These are phyloP conservation scores for Alectoria sarmentosa DNA, from an alignment of 495 filamentous ascomycete genomes.

Conservation along the genomic window DNA sequence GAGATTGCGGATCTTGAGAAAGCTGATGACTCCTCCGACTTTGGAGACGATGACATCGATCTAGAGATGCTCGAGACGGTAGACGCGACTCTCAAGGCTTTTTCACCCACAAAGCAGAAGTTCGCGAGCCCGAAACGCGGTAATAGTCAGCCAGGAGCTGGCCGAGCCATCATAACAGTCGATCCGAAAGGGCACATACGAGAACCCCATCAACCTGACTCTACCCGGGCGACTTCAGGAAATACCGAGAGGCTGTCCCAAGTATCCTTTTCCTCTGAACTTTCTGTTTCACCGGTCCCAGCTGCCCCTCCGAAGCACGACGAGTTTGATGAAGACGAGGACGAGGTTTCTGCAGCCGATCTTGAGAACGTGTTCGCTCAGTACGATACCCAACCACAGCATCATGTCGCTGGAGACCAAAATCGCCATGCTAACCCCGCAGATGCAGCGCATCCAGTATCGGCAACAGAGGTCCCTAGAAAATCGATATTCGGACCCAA, in stretches of 20 bases:
- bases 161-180: not conserved
- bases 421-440: not conserved
- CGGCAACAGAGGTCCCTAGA: not conserved
- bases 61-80: slow-evolving; percentile 45
- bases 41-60: slow-evolving; percentile 55
- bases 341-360: slow-evolving; percentile 43
- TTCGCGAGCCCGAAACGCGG: not conserved
- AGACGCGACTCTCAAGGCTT: slow-evolving; percentile 23
- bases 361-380: slow-evolving; percentile 50
- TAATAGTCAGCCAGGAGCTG: not conserved
- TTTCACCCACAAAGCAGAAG: no score
- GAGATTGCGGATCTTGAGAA: slow-evolving; percentile 12
- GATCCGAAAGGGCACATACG: not conserved
- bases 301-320: slow-evolving; percentile 36
- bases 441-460: not conserved
- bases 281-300: slow-evolving; percentile 21
- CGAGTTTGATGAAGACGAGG: slow-evolving; percentile 55
- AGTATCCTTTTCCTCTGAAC: slow-evolving; percentile 1
- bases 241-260: slow-evolving; percentile 5
- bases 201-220: not conserved
- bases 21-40: slow-evolving; percentile 43
- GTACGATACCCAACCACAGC: slow-evolving; percentile 39
- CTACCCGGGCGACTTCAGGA: not conserved
- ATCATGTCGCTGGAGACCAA: not conserved
- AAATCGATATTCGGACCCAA: slow-evolving; percentile 6